Conservation (phyloP, 192 early-diverging fungal species). For the Lunasporangiospora selenospora region DNA sequence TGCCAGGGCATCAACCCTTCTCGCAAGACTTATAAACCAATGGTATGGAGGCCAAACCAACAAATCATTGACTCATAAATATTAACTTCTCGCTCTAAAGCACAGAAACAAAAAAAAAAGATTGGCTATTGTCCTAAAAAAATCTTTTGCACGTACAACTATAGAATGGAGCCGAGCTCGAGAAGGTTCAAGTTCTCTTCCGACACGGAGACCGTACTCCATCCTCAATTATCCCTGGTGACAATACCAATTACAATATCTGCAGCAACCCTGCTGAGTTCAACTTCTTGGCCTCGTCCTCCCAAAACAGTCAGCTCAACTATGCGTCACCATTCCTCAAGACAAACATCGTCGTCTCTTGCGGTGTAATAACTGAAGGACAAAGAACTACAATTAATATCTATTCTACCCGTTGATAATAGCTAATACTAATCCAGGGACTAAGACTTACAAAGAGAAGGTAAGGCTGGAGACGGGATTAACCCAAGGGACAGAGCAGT, state of each 20-base stretch:
- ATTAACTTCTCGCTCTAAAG: neutral
- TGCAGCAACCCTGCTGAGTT: slow-evolving; percentile 5
- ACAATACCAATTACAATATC: slow-evolving; percentile 48
- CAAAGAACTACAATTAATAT: no score
- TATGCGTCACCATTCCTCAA: neutral
- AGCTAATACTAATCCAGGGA: no score
- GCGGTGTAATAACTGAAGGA: slow-evolving; percentile 2
- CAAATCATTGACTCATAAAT: no score
- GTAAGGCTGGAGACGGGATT: no score
- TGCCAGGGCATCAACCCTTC: slow-evolving; percentile 10
- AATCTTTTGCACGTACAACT: no score
- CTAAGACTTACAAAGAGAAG: no score
- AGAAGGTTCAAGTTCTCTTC: slow-evolving; percentile 61
- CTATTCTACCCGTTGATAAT: no score
- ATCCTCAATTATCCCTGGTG: slow-evolving; percentile 41
- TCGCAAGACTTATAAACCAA: slow-evolving; percentile 4
- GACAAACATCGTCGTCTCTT: slow-evolving; percentile 9
- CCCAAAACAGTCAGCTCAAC: neutral
- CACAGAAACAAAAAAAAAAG: no score
- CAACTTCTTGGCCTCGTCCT: neutral
- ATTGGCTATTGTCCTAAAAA: no score
- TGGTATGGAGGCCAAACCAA: no score
- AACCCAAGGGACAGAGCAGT: no score
- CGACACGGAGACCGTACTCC: slow-evolving; percentile 65
- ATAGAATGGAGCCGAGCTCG: slow-evolving; percentile 50